Evolutionary conservation across 2,329 filamentous ascomycete genomes (phyloP).

Genomic region (Aureobasidium uvarum): DNA sequence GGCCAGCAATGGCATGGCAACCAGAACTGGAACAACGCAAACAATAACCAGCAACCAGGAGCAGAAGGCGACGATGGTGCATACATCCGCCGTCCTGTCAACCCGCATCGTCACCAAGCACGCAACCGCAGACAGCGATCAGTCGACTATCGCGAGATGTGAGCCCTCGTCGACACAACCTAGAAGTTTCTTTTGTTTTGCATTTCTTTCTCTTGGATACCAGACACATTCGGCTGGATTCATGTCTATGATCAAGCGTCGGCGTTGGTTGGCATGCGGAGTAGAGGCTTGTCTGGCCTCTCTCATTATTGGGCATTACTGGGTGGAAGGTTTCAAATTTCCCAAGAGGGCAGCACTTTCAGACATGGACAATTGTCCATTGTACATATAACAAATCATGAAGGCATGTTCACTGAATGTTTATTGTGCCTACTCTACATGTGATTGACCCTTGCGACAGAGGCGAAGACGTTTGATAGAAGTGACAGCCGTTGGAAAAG

Average conservation of each 20-base stretch:
- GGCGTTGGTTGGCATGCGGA: conserved; percentile 18
- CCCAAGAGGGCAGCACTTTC: not conserved
- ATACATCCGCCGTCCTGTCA: conserved; percentile 94
- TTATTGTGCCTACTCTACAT: not conserved
- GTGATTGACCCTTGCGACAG: not conserved
- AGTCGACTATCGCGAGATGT: conserved; percentile 87
- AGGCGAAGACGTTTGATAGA: not conserved
- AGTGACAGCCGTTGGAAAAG: not conserved
- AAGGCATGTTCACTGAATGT: not conserved
- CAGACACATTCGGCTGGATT: conserved; percentile 2
- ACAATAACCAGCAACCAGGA: conserved; percentile 31
- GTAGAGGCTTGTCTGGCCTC: not conserved
- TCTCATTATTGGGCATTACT: not conserved
- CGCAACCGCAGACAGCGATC: conserved; percentile 71
- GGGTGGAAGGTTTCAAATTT: not conserved
- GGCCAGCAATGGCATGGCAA: conserved; percentile 34
- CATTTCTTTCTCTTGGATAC: conserved; percentile 12
- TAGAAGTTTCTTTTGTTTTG: not conserved
- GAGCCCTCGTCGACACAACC: conserved; percentile 16
- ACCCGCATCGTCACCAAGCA: conserved; percentile 86
- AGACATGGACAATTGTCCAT: not conserved
- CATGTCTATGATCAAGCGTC: conserved; percentile 9
- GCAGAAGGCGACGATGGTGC: conserved; percentile 67
- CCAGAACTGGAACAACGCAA: conserved; percentile 37
- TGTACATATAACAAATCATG: conserved; percentile 16